Conservation (phyloP, 169 alveolate genomes). For the Perkinsus chesapeaki region DNA sequence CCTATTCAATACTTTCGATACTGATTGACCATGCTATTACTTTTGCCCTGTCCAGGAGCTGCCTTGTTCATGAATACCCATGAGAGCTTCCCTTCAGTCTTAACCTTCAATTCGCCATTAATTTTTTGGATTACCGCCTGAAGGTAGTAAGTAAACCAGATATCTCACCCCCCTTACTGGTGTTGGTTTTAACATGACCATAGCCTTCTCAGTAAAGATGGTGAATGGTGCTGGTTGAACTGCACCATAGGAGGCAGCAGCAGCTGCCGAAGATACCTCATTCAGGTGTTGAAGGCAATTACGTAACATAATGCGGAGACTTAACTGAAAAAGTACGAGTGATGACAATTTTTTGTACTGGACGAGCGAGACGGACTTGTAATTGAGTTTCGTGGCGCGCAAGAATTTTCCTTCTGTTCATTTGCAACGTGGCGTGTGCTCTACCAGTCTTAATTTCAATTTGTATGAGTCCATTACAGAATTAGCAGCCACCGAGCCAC, state of each 20-base stretch:
- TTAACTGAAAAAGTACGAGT: background rate
- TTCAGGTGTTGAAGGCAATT: background rate
- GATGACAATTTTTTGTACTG: background rate
- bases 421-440: background rate
- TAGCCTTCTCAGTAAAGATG: background rate
- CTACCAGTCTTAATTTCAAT: too few relatives aligned
- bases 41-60: background rate
- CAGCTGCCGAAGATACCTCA: background rate
- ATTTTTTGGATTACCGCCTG: background rate
- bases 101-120: background rate
- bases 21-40: too few relatives aligned
- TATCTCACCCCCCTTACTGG: background rate
- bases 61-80: background rate
- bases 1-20: too few relatives aligned
- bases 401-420: too few relatives aligned
- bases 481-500: too few relatives aligned
- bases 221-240: background rate
- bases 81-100: background rate
- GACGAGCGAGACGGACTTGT: background rate
- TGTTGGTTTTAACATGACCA: background rate
- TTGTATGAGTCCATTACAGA: too few relatives aligned
- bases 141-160: background rate
- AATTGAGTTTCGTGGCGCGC: background rate
- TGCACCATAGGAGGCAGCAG: background rate
- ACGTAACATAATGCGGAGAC: background rate